A percentile compares a stretch with the other conserved stretches of the same genome.
phyloP scores from a whole-genome alignment of 2,329 filamentous ascomycete species.

The Clathrospora elynae region DNA sequence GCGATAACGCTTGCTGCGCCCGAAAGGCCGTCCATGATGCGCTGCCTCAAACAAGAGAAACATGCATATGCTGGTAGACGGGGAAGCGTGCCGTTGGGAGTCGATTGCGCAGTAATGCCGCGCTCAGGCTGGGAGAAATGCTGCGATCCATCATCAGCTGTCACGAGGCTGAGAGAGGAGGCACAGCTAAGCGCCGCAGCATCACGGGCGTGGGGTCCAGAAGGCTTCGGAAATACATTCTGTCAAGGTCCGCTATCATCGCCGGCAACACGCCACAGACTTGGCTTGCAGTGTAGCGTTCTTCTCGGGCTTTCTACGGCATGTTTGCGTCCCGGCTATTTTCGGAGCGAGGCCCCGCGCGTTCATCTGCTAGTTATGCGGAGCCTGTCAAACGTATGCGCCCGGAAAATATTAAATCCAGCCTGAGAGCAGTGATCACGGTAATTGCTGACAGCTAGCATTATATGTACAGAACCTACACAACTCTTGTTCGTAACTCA shows the following conservation, averaged over 20 bases:
- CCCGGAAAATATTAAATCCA: too few relatives aligned
- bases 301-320: too few relatives aligned
- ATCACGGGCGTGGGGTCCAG: not conserved
- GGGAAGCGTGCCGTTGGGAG: conserved; percentile 4
- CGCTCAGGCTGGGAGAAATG: conserved; percentile 5
- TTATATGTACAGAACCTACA: too few relatives aligned
- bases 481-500: too few relatives aligned
- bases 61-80: conserved; percentile 3
- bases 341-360: too few relatives aligned
- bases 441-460: too few relatives aligned
- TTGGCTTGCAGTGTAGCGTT: too few relatives aligned
- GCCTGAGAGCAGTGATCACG: too few relatives aligned
- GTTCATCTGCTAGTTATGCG: too few relatives aligned
- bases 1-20: conserved; percentile 47
- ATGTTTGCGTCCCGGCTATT: too few relatives aligned
- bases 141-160: conserved; percentile 11
- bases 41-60: conserved; percentile 1
- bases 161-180: conserved; percentile 1
- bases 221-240: not conserved
- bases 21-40: conserved; percentile 43
- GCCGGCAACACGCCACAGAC: too few relatives aligned
- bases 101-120: conserved; percentile 11
- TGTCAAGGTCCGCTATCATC: not conserved
- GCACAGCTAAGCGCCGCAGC: conserved; percentile 15
- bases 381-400: too few relatives aligned